Percentiles rank a stretch among this genome's conserved stretches.
phyloP scores from a whole-genome alignment of 2,329 filamentous ascomycete genomes.

The Monosporascus sp. region DNA sequence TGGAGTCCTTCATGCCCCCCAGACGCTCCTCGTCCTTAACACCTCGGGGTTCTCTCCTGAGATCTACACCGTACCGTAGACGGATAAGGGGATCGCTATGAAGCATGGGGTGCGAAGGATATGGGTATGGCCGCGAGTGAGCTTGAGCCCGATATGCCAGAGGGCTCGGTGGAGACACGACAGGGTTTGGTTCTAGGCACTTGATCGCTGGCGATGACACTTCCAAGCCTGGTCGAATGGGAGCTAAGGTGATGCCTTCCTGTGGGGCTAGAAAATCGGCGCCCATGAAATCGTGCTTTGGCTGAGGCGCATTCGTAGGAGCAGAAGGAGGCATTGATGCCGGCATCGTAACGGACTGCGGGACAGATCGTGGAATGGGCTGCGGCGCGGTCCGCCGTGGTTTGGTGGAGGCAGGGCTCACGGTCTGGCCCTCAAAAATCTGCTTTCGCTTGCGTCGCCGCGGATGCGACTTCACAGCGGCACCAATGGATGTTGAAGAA shows the following conservation, averaged over 20 bases:
- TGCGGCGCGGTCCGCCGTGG: neutral
- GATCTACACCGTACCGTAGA: conserved; percentile 15
- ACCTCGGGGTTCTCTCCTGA: conserved; percentile 2
- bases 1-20: conserved; percentile 16
- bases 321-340: neutral
- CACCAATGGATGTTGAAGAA: conserved; percentile 39
- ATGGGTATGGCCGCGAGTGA: conserved; percentile 11
- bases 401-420: neutral
- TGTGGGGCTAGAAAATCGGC: neutral
- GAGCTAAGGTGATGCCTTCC: conserved; percentile 17
- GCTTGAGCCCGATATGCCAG: conserved; percentile 15
- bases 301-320: neutral
- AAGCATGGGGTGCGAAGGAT: conserved; percentile 21
- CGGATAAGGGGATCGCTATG: conserved; percentile 22
- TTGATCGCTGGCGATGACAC: conserved; percentile 17
- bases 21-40: conserved; percentile 4
- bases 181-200: conserved; percentile 21
- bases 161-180: conserved; percentile 23
- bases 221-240: conserved; percentile 19
- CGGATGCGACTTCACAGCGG: conserved; percentile 45
- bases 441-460: conserved; percentile 41
- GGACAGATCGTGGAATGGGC: neutral
- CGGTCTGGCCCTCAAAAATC: conserved; percentile 8
- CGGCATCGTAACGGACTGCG: neutral
- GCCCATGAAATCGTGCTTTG: neutral